Conservation (phyloP, 2,329 filamentous ascomycete genomes). For the Colletotrichum echinochloae region DNA sequence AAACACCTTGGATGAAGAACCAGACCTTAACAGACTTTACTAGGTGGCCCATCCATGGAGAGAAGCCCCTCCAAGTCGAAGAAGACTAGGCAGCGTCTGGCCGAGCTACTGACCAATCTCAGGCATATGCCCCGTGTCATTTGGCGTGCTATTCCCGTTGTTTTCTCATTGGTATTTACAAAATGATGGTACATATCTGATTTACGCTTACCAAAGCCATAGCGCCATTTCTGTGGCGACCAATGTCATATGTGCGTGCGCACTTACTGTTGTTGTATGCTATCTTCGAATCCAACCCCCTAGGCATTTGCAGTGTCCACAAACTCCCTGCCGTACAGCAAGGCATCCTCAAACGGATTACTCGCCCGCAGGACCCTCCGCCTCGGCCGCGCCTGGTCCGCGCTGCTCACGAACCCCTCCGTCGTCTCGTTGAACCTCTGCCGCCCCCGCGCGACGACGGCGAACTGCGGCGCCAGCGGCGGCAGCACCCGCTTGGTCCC, state of each 20-base stretch:
- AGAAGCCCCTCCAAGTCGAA: background rate
- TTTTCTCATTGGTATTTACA: no score
- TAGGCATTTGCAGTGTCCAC: constrained; percentile 7
- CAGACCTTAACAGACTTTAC: background rate
- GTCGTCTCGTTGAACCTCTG: constrained; percentile 34
- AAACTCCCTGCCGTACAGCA: constrained; percentile 36
- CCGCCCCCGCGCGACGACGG: constrained; percentile 33
- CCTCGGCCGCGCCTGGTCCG: constrained; percentile 16
- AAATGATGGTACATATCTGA: no score
- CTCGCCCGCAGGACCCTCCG: constrained; percentile 16
- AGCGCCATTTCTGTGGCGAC: no score
- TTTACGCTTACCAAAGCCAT: no score
- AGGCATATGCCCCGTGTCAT: background rate
- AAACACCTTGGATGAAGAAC: background rate
- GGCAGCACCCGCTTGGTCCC: background rate
- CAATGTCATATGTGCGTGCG: no score
- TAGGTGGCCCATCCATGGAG: background rate
- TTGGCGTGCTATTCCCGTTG: no score
- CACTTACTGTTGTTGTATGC: no score
- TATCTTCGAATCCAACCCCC: background rate
- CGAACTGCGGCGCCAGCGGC: constrained; percentile 22
- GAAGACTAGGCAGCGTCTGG: background rate
- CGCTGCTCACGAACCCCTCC: constrained; percentile 4
- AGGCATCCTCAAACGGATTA: constrained; percentile 41
- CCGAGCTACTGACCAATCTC: background rate